Base-by-base conservation (phyloP, 164 flowering plant genomes). In the Platanus orientalis region DNA sequence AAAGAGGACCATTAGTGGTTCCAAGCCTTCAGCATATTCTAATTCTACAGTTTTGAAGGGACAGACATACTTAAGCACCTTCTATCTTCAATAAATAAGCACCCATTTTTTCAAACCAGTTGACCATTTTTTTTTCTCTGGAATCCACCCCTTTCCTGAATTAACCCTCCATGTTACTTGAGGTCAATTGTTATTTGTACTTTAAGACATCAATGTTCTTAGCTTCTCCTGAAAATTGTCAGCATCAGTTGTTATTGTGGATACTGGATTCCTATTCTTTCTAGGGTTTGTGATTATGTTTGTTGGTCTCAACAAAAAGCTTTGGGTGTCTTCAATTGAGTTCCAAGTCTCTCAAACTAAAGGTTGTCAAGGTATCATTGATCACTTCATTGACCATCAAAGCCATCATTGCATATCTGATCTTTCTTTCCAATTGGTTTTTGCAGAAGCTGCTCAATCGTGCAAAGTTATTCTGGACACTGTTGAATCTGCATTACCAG, bases 371-470 rank as follows among this genome's bases (percentile, higher is more conserved):
- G 9, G 6, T 45, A 7, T 57, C 20, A 19, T 45, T 45, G 16
- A 6, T 14, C 11, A 14, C 42, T 7, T 3, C 12, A 36, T 36
- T 36, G 13, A 36, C 42, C 20, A 23, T 27, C 34, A 11, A 27
- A 55, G 16, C 24, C 7, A 54, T 57, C 20, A 34, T 47, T 49
- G 20, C 52, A 54, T 59, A 42, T 56, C 63, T 68, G 61, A 71
- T 62, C 19, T 62, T 58, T 66, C 61, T 74, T 70, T 58, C 21
- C 23, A 23, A 60, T 70, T 39, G 44, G 61, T 67, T 74, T 78
- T 73, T 89, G 77, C 89, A 94, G 97, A 94, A 72, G 97, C 99
- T 71, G 96, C 96, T 78, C 82, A 79, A 65, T 80, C 95, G 54
- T 94, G 98, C 79, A 83, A 83, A 76, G 73, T 76, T 58, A 80